Evolutionary conservation across 2,329 filamentous ascomycete species (phyloP).

Genomic region (Chaetoscypha palmicola): DNA sequence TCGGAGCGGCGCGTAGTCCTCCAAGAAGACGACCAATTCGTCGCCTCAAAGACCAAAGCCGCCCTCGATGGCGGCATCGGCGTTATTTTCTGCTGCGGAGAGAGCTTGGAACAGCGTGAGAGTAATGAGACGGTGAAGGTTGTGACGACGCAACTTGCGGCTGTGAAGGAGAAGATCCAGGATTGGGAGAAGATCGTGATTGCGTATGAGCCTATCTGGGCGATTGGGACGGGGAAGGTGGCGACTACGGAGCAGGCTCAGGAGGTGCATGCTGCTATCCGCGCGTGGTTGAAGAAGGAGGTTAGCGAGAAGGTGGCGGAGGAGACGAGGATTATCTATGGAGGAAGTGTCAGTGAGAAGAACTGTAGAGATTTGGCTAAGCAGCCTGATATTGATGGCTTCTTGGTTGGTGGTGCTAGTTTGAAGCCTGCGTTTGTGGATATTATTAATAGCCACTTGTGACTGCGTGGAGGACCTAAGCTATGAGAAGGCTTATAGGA

Average conservation of each 20-base stretch:
- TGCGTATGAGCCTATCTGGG: constrained; percentile 99
- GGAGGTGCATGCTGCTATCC: constrained; percentile 88
- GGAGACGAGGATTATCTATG: constrained; percentile 90
- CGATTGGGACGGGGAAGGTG: constrained; percentile 87
- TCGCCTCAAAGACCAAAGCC: constrained; percentile 91
- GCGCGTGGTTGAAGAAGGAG: constrained; percentile 76
- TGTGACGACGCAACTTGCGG: constrained; percentile 77
- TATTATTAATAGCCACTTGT: constrained; percentile 56
- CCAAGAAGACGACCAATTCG: constrained; percentile 75
- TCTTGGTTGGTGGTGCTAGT: constrained; percentile 92
- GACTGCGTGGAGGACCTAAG: constrained; percentile 9
- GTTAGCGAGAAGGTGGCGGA: constrained; percentile 71
- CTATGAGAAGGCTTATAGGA: background rate
- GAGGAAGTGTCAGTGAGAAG: constrained; percentile 95
- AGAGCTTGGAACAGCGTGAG: constrained; percentile 91
- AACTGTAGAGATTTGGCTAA: constrained; percentile 91
- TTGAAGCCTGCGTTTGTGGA: constrained; percentile 88
- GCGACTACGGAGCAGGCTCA: constrained; percentile 84
- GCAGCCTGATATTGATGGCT: constrained; percentile 93
- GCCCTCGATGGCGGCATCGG: constrained; percentile 78
- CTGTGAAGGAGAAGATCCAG: constrained; percentile 68
- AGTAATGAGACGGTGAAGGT: constrained; percentile 76
- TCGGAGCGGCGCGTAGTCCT: constrained; percentile 89
- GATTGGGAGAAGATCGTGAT: constrained; percentile 95
- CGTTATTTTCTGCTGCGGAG: constrained; percentile 96